Conservation (phyloP, 106 monocot species). For the Ottelia alismoides region DNA sequence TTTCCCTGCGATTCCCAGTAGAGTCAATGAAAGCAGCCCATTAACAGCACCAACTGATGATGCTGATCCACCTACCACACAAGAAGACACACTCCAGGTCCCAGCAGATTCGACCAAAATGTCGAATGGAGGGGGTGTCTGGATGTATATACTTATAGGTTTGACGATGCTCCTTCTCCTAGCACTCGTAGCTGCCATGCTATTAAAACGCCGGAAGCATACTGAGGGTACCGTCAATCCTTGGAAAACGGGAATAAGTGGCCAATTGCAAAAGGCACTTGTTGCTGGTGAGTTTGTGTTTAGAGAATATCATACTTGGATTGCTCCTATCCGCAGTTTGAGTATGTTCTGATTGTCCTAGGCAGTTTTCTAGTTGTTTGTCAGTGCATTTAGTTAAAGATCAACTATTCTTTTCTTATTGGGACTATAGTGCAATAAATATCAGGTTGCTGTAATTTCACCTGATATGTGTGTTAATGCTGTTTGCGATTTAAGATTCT, state of each 20-base stretch:
- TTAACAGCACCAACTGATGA: background rate
- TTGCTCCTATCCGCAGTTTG: no score
- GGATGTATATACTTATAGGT: slow-evolving; percentile 26
- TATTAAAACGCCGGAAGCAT: slow-evolving; percentile 18
- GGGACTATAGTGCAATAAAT: no score
- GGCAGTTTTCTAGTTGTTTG: no score
- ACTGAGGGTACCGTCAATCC: slow-evolving; percentile 23
- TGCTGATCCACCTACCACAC: background rate
- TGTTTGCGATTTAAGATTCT: no score
- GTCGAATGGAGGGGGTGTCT: slow-evolving; percentile 11
- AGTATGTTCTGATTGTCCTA: no score
- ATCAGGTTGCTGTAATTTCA: no score
- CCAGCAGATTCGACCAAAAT: background rate
- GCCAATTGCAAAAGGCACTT: slow-evolving; percentile 65
- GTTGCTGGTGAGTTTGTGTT: slow-evolving; percentile 40
- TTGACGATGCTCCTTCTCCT: slow-evolving; percentile 18
- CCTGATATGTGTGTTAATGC: no score
- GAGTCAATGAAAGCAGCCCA: background rate
- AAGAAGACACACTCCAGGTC: slow-evolving; percentile 9
- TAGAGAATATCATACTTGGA: no score
- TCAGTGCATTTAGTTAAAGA: no score
- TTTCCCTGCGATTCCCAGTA: slow-evolving; percentile 40
- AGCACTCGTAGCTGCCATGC: slow-evolving; percentile 8
- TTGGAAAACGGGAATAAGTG: slow-evolving; percentile 74
- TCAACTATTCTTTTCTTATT: no score